Conservation (phyloP, 2,329 filamentous ascomycete species). For the Neopestalotiopsis rosae region DNA sequence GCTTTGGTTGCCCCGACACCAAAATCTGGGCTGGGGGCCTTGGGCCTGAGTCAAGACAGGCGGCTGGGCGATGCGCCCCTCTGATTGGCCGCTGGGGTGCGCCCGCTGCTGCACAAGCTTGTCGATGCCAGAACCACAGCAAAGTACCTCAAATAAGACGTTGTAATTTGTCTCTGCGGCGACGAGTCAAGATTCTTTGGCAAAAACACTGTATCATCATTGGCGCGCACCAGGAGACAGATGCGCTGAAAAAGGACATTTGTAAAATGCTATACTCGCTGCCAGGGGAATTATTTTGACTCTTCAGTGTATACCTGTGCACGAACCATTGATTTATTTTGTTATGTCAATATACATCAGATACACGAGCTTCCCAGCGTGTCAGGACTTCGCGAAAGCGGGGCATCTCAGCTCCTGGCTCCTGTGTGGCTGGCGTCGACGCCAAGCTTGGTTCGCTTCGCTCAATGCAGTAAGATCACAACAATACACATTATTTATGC, state of each 20-base stretch:
- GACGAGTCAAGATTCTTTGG: slow-evolving; percentile 3
- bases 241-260: neutral
- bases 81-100: slow-evolving; percentile 4
- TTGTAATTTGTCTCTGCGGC: neutral
- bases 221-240: neutral
- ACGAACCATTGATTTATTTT: neutral
- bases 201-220: neutral
- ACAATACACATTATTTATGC: neutral
- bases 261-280: neutral
- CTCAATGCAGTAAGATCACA: neutral
- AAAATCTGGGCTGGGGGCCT: slow-evolving; percentile 16
- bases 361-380: neutral
- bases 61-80: neutral
- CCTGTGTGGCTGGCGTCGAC: neutral
- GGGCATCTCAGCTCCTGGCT: neutral
- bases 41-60: neutral
- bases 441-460: neutral
- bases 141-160: neutral
- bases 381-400: neutral
- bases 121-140: neutral
- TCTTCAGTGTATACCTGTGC: neutral
- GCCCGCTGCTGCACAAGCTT: slow-evolving; percentile 9
- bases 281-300: neutral
- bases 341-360: neutral
- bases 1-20: slow-evolving; percentile 19